A percentile compares a stretch with the other conserved stretches of the same genome.
Evolutionary conservation across 1,139 yeast species (phyloP).

Genomic region (Candida albicans): DNA sequence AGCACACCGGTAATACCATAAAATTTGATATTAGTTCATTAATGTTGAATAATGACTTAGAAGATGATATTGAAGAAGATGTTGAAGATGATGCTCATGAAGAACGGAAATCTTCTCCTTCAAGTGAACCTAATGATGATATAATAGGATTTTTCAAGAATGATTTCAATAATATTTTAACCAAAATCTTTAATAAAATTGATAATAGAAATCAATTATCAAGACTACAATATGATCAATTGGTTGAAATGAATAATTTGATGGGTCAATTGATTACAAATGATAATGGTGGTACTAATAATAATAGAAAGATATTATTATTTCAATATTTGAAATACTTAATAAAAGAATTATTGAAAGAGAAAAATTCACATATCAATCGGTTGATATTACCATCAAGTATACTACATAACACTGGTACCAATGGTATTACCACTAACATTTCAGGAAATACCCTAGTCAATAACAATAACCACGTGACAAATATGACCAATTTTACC

Average conservation of each 20-base stretch:
- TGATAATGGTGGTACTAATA: constrained; percentile 15
- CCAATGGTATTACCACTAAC: constrained; percentile 3
- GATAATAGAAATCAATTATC: constrained; percentile 34
- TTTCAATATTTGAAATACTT: constrained; percentile 45
- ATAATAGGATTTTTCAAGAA: constrained; percentile 38
- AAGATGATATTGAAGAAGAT: neutral
- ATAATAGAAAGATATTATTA: constrained; percentile 28
- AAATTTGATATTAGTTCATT: constrained; percentile 43
- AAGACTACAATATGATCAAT: constrained; percentile 37
- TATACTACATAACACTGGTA: constrained; percentile 14
- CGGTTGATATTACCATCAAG: constrained; percentile 38
- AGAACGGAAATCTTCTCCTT: neutral
- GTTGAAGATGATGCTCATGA: neutral
- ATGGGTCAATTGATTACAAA: constrained; percentile 26
- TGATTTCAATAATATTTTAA: constrained; percentile 35
- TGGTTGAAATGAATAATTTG: constrained; percentile 34
- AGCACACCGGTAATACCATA: constrained; percentile 16
- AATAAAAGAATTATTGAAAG: constrained; percentile 34
- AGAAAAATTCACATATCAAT: constrained; percentile 20
- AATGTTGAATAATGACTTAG: neutral
- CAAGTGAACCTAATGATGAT: neutral
- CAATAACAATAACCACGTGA: neutral
- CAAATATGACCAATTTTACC: neutral
- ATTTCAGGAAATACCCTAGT: neutral
- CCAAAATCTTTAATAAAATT: constrained; percentile 37